phyloP scores from a whole-genome alignment of 2,329 filamentous ascomycete species.

The Coniochaeta prunicola region DNA sequence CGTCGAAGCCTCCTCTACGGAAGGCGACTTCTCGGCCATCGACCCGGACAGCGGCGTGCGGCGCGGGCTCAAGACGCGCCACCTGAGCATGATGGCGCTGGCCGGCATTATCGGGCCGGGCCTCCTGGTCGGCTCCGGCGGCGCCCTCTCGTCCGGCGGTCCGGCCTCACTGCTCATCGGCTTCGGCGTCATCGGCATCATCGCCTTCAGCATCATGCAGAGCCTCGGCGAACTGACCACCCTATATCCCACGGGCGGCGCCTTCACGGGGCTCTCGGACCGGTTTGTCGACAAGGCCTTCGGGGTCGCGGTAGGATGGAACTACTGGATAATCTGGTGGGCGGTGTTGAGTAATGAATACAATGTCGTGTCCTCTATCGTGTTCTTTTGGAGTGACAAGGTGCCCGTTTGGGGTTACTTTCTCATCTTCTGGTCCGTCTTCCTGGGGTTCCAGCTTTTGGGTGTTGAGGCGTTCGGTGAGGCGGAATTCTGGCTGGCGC shows the following conservation, averaged over 20 bases:
- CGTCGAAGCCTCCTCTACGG: conserved; percentile 3
- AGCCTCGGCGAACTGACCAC: conserved; percentile 69
- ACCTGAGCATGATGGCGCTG: conserved; percentile 59
- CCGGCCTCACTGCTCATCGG: conserved; percentile 67
- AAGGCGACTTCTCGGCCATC: conserved; percentile 39
- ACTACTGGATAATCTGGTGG: conserved; percentile 62
- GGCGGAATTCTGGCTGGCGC: conserved; percentile 72
- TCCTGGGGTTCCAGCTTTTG: conserved; percentile 61
- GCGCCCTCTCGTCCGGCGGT: conserved; percentile 60
- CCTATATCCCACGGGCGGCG: conserved; percentile 62
- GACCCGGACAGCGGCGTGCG: conserved; percentile 60
- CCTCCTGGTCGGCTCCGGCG: conserved; percentile 63
- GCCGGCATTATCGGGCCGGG: conserved; percentile 62
- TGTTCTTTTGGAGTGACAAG: conserved; percentile 57
- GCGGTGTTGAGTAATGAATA: conserved; percentile 64
- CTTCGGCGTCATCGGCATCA: conserved; percentile 63
- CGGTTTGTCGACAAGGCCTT: conserved; percentile 66
- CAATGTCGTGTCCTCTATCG: conserved; percentile 59
- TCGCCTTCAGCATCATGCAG: conserved; percentile 64
- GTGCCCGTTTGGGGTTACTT: conserved; percentile 62
- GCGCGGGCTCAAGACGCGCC: conserved; percentile 60
- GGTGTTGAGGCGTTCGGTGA: conserved; percentile 71
- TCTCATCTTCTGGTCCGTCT: conserved; percentile 62
- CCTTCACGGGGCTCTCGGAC: conserved; percentile 63
- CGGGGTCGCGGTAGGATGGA: conserved; percentile 63